These are phyloP conservation scores for Tricholoma matsutake DNA, from an alignment of 768 basidiomycete species.

Conservation along the genomic window DNA sequence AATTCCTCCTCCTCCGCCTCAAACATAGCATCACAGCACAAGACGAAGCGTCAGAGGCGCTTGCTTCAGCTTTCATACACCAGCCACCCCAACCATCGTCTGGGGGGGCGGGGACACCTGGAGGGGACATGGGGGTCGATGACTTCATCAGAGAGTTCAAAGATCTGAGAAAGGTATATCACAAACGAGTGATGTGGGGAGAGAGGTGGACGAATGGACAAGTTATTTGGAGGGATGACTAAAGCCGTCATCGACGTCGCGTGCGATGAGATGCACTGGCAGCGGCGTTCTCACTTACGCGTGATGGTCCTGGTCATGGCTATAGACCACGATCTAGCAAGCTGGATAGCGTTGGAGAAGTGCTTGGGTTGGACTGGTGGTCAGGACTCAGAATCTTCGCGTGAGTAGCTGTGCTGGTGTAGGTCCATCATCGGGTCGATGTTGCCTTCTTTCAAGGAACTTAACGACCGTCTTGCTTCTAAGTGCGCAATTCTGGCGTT, in stretches of 20 bases:
- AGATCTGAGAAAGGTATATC: constrained; percentile 84
- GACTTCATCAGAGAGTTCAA: constrained; percentile 88
- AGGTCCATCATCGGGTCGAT: background rate
- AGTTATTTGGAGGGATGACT: constrained; percentile 81
- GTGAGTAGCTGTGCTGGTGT: too few species aligned
- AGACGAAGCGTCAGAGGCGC: constrained; percentile 83
- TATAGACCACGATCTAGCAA: background rate
- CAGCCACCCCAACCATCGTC: constrained; percentile 38
- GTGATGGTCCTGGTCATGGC: background rate
- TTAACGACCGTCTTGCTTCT: background rate
- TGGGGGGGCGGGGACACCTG: constrained; percentile 29
- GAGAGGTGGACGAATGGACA: constrained; percentile 84
- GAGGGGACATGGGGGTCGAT: constrained; percentile 62
- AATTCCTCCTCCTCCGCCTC: constrained; percentile 85
- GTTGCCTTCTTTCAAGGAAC: background rate
- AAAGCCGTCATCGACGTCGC: constrained; percentile 5
- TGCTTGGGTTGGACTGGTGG: background rate
- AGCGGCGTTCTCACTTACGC: too few species aligned
- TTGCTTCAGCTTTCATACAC: constrained; percentile 82
- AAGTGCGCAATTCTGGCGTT: too few species aligned
- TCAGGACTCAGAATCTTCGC: background rate
- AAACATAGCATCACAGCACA: constrained; percentile 87
- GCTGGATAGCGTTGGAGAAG: background rate
- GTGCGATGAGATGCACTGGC: background rate
- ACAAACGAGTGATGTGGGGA: constrained; percentile 89